Conservation (phyloP, 1,139 yeast species). For the Lodderomyces orthopsilosis region DNA sequence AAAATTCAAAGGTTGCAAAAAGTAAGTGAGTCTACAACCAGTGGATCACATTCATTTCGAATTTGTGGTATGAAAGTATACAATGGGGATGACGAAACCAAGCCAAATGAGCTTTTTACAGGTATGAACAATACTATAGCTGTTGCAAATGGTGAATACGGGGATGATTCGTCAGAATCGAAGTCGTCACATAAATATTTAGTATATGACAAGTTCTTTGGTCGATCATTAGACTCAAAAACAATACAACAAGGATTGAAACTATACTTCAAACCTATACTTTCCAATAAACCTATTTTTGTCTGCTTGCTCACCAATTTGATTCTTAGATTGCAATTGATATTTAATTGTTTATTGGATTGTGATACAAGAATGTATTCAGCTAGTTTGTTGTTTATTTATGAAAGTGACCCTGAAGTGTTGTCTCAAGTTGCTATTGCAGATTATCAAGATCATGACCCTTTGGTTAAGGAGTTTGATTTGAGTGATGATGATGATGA, state of each 20-base stretch:
- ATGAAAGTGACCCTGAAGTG: slow-evolving; percentile 59
- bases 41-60: slow-evolving; percentile 71
- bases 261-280: slow-evolving; percentile 29
- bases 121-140: slow-evolving; percentile 16
- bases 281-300: slow-evolving; percentile 1
- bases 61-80: slow-evolving; percentile 85
- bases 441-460: slow-evolving; percentile 33
- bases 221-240: slow-evolving; percentile 51
- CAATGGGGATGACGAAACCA: slow-evolving; percentile 13
- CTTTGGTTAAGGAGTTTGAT: slow-evolving; percentile 30
- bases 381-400: slow-evolving; percentile 70
- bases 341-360: slow-evolving; percentile 61
- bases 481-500: slow-evolving; percentile 31
- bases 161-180: slow-evolving; percentile 20
- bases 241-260: slow-evolving; percentile 49
- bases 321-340: slow-evolving; percentile 55
- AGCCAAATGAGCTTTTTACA: slow-evolving; percentile 14
- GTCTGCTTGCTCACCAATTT: slow-evolving; percentile 37
- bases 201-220: slow-evolving; percentile 65
- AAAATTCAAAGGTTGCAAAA: slow-evolving; percentile 58
- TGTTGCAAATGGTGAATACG: slow-evolving; percentile 16
- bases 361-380: slow-evolving; percentile 69
- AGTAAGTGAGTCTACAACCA: slow-evolving; percentile 73
- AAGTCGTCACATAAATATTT: slow-evolving; percentile 25
- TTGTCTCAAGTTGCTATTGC: slow-evolving; percentile 38